Evolutionary conservation across 129 eudicot species (phyloP).

Genomic region (Flaveria brownii): DNA sequence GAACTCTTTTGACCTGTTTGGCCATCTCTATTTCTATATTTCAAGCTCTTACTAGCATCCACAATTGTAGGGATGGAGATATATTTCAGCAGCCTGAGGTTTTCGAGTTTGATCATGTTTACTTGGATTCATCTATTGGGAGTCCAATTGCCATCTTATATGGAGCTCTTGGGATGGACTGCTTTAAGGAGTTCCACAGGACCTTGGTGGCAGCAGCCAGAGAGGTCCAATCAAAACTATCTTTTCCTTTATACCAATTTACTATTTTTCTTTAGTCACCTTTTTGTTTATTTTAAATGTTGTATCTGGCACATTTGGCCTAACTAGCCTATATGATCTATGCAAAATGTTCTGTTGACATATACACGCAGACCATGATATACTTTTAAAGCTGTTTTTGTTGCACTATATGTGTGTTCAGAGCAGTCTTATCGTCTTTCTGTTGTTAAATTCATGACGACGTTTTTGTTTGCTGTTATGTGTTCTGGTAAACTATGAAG

Average conservation of each 20-base stretch:
- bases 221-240: constrained; percentile 50
- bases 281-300: neutral
- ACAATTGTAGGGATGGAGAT: constrained; percentile 51
- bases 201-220: constrained; percentile 73
- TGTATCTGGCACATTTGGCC: neutral
- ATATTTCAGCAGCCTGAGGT: constrained; percentile 89
- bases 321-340: neutral
- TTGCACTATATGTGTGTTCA: no score
- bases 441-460: no score
- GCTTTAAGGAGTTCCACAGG: constrained; percentile 74
- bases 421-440: no score
- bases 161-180: constrained; percentile 94
- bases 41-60: constrained; percentile 22
- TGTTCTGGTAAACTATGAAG: neutral
- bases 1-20: neutral
- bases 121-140: constrained; percentile 66
- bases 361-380: neutral
- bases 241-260: neutral
- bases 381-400: no score
- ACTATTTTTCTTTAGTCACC: neutral
- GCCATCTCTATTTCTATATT: neutral
- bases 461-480: no score
- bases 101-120: constrained; percentile 87
- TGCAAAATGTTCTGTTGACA: neutral
- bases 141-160: constrained; percentile 80